Evolutionary conservation across 2,329 filamentous ascomycete species (phyloP).

Genomic region (Plenodomus tracheiphilus): DNA sequence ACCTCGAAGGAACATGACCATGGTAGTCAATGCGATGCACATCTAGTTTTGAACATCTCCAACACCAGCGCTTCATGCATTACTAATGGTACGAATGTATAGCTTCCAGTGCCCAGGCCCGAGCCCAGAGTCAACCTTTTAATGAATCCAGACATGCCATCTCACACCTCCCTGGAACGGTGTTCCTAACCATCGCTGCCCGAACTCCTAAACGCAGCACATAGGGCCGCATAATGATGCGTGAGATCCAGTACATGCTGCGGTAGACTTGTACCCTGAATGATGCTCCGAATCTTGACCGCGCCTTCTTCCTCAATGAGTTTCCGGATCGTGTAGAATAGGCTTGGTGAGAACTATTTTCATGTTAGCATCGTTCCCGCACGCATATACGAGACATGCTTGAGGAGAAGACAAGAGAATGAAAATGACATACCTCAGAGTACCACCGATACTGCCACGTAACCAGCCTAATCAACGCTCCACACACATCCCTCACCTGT

Average conservation of each 20-base stretch:
- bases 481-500: constrained; percentile 79
- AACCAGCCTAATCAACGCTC: constrained; percentile 84
- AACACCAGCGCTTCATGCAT: constrained; percentile 20
- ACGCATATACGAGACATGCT: too few relatives aligned
- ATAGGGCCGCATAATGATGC: constrained; percentile 93
- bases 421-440: constrained; percentile 68
- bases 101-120: background rate
- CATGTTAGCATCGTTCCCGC: constrained; percentile 11
- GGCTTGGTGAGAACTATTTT: constrained; percentile 79
- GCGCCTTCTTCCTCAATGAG: constrained; percentile 97
- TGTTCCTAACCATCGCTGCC: constrained; percentile 74
- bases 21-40: background rate
- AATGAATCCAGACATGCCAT: too few relatives aligned
- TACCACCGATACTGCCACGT: constrained; percentile 99
- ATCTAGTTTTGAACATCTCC: constrained; percentile 1
- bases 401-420: too few relatives aligned
- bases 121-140: too few relatives aligned
- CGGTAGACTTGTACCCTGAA: constrained; percentile 91
- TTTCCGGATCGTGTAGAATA: constrained; percentile 84
- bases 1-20: too few relatives aligned
- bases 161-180: background rate
- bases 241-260: constrained; percentile 93
- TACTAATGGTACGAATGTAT: constrained; percentile 5
- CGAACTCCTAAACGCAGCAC: constrained; percentile 91
- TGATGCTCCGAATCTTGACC: constrained; percentile 95